Evolutionary conservation across 202 grass and related monocot genomes (phyloP).

Genomic region (Panicum virgatum): DNA sequence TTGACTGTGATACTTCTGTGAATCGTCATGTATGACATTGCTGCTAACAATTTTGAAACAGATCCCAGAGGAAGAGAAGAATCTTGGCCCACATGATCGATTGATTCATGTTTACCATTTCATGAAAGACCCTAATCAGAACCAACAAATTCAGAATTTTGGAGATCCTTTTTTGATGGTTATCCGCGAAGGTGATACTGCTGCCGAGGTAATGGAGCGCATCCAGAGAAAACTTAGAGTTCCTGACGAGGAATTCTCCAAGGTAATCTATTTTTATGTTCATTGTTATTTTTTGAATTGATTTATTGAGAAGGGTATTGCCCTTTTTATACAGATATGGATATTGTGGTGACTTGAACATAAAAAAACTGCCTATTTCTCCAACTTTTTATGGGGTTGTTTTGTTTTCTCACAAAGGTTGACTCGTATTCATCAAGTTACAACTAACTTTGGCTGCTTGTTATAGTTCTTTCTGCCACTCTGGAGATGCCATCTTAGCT

Average conservation of each 20-base stretch:
- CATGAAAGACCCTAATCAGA: constrained; percentile 92
- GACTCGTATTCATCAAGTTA: background rate
- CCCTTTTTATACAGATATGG: background rate
- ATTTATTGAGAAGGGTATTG: background rate
- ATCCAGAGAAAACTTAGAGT: constrained; percentile 86
- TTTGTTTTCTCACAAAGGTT: background rate
- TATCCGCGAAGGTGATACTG: constrained; percentile 83
- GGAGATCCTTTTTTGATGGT: constrained; percentile 96
- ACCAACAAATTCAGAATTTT: constrained; percentile 95
- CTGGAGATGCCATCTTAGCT: background rate
- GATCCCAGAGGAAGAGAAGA: constrained; percentile 93
- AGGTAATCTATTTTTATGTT: constrained; percentile 54
- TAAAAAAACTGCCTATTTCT: background rate
- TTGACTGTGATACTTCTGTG: too few species aligned
- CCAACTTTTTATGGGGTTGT: background rate
- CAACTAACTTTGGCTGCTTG: background rate
- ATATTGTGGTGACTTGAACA: background rate
- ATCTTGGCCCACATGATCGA: constrained; percentile 70
- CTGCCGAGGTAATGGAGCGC: constrained; percentile 74
- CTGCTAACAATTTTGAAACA: constrained; percentile 53
- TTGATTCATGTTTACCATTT: constrained; percentile 99
- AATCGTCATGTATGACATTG: too few species aligned
- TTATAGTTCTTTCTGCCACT: background rate
- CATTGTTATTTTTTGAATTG: constrained; percentile 12
- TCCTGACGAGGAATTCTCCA: constrained; percentile 76